Evolutionary conservation across 805 yeast species (phyloP).

Genomic region (Yamadazyma ubonensis): DNA sequence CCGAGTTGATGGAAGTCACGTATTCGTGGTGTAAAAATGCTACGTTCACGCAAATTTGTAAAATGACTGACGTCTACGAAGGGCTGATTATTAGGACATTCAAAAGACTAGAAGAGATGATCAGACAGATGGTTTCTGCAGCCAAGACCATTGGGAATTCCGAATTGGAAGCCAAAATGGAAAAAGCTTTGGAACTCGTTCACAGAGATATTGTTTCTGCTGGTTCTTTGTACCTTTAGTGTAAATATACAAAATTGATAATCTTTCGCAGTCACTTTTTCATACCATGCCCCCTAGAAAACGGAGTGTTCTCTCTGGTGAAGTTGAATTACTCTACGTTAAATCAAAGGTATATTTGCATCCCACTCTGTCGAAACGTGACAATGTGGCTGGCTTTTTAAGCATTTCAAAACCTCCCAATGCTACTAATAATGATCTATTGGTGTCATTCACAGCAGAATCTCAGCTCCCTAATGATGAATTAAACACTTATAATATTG

Average conservation of each 20-base stretch:
- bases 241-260: no score
- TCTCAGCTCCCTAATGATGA: slow-evolving; percentile 46
- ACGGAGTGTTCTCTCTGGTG: slow-evolving; percentile 18
- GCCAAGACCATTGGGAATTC: slow-evolving; percentile 93
- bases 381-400: slow-evolving; percentile 78
- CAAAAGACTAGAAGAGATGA: slow-evolving; percentile 88
- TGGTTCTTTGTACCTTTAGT: slow-evolving; percentile 77
- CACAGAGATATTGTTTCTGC: slow-evolving; percentile 97
- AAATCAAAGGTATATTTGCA: slow-evolving; percentile 82
- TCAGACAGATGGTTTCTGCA: slow-evolving; percentile 86
- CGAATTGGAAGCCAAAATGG: slow-evolving; percentile 86
- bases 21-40: slow-evolving; percentile 97
- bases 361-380: slow-evolving; percentile 68
- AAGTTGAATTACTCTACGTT: slow-evolving; percentile 49
- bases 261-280: no score
- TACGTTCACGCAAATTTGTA: slow-evolving; percentile 92
- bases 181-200: slow-evolving; percentile 74
- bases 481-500: slow-evolving; percentile 43
- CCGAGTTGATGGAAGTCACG: slow-evolving; percentile 95
- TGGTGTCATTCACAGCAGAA: slow-evolving; percentile 72
- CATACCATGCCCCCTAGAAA: slow-evolving; percentile 8
- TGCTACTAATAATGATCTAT: slow-evolving; percentile 52
- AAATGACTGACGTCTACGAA: slow-evolving; percentile 98
- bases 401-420: slow-evolving; percentile 57
- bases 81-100: slow-evolving; percentile 95